phyloP scores from a whole-genome alignment of 2,329 filamentous ascomycete species.

The Decorospora gaudefroyi region DNA sequence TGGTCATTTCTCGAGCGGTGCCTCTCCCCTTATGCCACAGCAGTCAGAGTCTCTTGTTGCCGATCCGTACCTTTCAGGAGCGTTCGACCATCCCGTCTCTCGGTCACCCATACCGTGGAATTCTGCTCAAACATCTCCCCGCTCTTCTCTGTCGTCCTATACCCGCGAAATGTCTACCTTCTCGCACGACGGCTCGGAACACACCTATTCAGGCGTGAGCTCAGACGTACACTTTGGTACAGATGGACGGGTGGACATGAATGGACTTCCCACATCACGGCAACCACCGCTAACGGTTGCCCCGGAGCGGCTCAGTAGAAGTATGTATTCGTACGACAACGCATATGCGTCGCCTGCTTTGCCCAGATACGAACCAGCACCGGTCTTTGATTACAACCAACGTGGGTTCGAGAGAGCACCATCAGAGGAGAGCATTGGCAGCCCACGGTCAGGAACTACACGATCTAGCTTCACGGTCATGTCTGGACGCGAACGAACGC shows the following conservation, averaged over 20 bases:
- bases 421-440: slow-evolving; percentile 19
- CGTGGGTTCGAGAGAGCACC: slow-evolving; percentile 15
- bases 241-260: slow-evolving; percentile 20
- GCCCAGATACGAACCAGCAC: slow-evolving; percentile 25
- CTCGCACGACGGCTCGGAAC: slow-evolving; percentile 40
- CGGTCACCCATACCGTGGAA: slow-evolving; percentile 41
- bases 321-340: slow-evolving; percentile 32
- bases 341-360: slow-evolving; percentile 29
- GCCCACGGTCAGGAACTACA: slow-evolving; percentile 14
- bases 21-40: slow-evolving; percentile 38
- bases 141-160: slow-evolving; percentile 41
- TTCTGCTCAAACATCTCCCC: slow-evolving; percentile 37
- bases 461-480: slow-evolving; percentile 6
- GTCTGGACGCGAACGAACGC: slow-evolving; percentile 11
- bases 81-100: slow-evolving; percentile 42
- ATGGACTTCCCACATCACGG: slow-evolving; percentile 16
- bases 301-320: slow-evolving; percentile 35
- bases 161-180: slow-evolving; percentile 41
- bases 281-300: slow-evolving; percentile 39
- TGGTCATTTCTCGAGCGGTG: slow-evolving; percentile 30
- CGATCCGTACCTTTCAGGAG: slow-evolving; percentile 40
- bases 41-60: slow-evolving; percentile 35
- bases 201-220: slow-evolving; percentile 33
- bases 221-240: slow-evolving; percentile 26
- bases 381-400: slow-evolving; percentile 20